Base-by-base conservation (phyloP, 306 rosid species). In the Rosa lucieae region DNA sequence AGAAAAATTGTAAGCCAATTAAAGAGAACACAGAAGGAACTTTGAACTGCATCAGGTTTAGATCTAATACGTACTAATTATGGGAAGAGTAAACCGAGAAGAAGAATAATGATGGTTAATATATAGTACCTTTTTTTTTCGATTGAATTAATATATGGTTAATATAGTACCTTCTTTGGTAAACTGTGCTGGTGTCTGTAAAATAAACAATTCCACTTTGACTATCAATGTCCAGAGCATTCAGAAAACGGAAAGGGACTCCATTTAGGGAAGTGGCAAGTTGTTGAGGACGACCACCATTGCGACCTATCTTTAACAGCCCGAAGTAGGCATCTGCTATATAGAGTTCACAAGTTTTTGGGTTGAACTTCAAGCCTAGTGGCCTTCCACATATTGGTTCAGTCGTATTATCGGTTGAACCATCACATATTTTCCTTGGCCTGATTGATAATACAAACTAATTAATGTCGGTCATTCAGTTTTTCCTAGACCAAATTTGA, bases 351-450 rank as follows among this genome's bases (percentile, higher is more conserved):
- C 87, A 82, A 20, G 76, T 82, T 18, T 9, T 52, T 37, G 65
- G 66, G 72, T 80, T 7, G 56, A 85, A 85, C 69, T 82, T 82
- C 1, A 90, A 53, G 0, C 94, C 94, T 5, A 90, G 56, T 10
- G 94, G 94, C 76, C 94, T 90, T 59, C 94, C 94, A 85, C 92
- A 88, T 3, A 3, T 72, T 10, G 88, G 80, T 69, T 90, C 92
- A 43, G 29, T 10, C 0, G 56, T 40, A 11, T 43, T 40, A 49
- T 82, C 56, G 9, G 70, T 83, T 53, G 87, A 75, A 5, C 92
- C 89, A 77, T 90, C 83, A 42, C 92, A 90, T 1, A 67, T 3
- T 12, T 65, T 79, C 73, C 82, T 85, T 1, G 70, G 68, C 89
- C 92, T 90, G 49, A 37, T 48, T 42, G 32, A 2, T 48, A 13